Evolutionary conservation across 805 yeast species (phyloP), one percentile per base, ranked within the genome.

Genomic region (Zygosaccharomyces gambellarensis): DNA sequence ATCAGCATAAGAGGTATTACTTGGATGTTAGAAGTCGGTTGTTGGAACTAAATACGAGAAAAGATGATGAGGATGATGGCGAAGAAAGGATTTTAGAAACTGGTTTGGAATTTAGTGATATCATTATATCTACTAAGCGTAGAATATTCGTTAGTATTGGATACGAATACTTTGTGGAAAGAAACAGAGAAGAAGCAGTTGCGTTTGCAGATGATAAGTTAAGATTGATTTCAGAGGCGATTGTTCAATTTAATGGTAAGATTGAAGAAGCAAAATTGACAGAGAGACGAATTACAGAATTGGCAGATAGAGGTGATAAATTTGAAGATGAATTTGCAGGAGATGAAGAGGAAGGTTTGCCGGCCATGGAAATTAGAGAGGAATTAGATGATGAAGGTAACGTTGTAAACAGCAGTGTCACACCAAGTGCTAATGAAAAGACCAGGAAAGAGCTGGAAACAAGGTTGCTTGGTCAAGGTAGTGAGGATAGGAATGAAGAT

Each of bases 341-440:
- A 17, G 27, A 34, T 34, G 45, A 42, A 7, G 79, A 71, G 3
- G 82, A 77, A 12, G 80, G 74, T 1, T 58, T 82, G 2, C 90
- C 88, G 0, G 71, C 87, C 22, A 80, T 89, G 81, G 97, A 90
- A 49, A 90, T 90, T 21, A 74, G 82, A 46, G 97, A 90, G 61
- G 86, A 82, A 46, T 65, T 90, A 34, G 96, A 90, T 65, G 96
- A 87, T 0, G 82, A 86, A n/a, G 97, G 82, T 0, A 81, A 86
- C 51, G 75, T 90, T 1, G 62, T 85, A 0, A 64, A 53, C 11
- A 62, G 80, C n/a, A 56, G 70, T 3, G 70, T 80, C 2, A 69
- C 69, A 28, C 78, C 79, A 0, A 69, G 73, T 22, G 58, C 62
- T 32, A 58, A 36, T 7, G 34, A 47, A 30, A 17, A 34, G n/a